Evolutionary conservation across 2,329 filamentous ascomycete genomes (phyloP).

Genomic region (Penicillium sp.): DNA sequence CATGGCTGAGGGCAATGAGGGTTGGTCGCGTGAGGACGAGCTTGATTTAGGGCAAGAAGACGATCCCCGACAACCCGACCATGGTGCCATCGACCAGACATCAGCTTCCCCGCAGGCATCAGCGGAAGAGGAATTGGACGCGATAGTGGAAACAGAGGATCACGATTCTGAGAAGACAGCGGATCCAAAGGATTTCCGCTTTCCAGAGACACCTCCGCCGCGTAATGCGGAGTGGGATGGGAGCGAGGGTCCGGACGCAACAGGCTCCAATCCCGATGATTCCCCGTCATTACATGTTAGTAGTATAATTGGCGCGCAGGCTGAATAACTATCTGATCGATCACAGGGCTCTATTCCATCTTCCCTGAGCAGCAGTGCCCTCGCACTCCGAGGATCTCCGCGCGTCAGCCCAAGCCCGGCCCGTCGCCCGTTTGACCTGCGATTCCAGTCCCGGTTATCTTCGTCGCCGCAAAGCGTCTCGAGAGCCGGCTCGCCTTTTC

Average conservation of each 20-base stretch:
- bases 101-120: constrained; percentile 18
- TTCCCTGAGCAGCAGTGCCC: constrained; percentile 68
- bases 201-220: constrained; percentile 25
- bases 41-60: constrained; percentile 44
- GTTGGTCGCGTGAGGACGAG: constrained; percentile 57
- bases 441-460: constrained; percentile 84
- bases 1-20: constrained; percentile 60
- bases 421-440: constrained; percentile 87
- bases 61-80: constrained; percentile 29
- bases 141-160: constrained; percentile 26
- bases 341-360: constrained; percentile 53
- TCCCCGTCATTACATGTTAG: constrained; percentile 76
- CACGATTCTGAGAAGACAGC: constrained; percentile 21
- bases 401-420: constrained; percentile 72
- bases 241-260: constrained; percentile 57
- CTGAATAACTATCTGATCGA: constrained; percentile 47
- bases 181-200: constrained; percentile 12
- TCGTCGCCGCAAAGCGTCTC: constrained; percentile 59
- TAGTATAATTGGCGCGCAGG: constrained; percentile 48
- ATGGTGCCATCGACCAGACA: constrained; percentile 26
- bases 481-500: constrained; percentile 71
- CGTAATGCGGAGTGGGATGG: constrained; percentile 21
- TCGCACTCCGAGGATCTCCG: constrained; percentile 65
- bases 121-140: constrained; percentile 26
- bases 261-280: constrained; percentile 74